These are phyloP conservation scores for Nitzschia palea DNA, from an alignment of 108 stramenopile genomes.

Conservation along the genomic window DNA sequence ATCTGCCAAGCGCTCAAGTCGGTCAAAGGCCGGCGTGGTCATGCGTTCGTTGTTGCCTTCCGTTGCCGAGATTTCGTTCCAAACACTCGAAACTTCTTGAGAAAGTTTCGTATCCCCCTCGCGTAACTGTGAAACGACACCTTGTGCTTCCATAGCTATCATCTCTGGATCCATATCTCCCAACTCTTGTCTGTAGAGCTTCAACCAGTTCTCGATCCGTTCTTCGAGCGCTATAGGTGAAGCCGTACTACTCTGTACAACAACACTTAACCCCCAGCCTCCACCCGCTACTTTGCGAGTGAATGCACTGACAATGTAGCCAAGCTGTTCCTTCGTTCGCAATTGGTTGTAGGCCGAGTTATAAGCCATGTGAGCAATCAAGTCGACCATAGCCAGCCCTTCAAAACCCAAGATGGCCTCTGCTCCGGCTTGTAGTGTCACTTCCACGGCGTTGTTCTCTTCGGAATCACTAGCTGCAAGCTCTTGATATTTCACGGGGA, in stretches of 20 bases:
- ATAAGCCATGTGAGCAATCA: conserved; percentile 80
- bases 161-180: conserved; percentile 69
- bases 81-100: conserved; percentile 64
- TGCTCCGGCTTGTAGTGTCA: conserved; percentile 71
- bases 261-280: conserved; percentile 63
- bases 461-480: conserved; percentile 68
- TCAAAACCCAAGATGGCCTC: conserved; percentile 69
- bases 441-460: conserved; percentile 81
- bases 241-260: conserved; percentile 70
- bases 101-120: conserved; percentile 80
- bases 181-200: conserved; percentile 71
- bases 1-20: conserved; percentile 67
- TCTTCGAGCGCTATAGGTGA: conserved; percentile 70
- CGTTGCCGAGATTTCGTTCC: conserved; percentile 72
- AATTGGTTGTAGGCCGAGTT: conserved; percentile 85
- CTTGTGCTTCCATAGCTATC: conserved; percentile 72
- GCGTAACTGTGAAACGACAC: conserved; percentile 71
- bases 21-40: conserved; percentile 71
- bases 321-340: conserved; percentile 86
- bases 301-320: conserved; percentile 82
- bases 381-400: conserved; percentile 73
- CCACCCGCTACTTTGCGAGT: conserved; percentile 73
- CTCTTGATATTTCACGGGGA: conserved; percentile 72
- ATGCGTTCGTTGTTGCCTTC: conserved; percentile 37
- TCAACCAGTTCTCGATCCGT: conserved; percentile 73